Evolutionary conservation across 2,329 filamentous ascomycete genomes (phyloP), one percentile per base, ranked within the genome.

Genomic region (Xylaria sp.): DNA sequence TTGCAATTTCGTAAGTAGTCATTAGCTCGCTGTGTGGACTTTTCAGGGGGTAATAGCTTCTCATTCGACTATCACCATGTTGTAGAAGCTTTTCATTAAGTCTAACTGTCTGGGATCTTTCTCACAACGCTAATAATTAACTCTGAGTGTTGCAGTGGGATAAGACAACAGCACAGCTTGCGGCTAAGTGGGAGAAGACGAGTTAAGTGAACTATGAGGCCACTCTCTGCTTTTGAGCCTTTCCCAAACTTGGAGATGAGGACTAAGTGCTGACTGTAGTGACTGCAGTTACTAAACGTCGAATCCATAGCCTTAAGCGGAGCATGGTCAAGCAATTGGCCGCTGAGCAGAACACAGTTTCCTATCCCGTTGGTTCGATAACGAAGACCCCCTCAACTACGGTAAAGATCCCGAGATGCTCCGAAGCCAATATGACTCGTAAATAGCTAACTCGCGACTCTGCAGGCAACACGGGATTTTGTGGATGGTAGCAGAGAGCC

Each of bases 291-390:
- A 41, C 48, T 34, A 48, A 61, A 62, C 75, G 75, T 68, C 68
- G 56, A 59, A 67, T 63, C 69, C 70, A 72, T 66, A 72, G 66
- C 71, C 63, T 72, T 63, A 76, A 72, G 73, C 75, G 73, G 73
- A 75, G 76, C 69, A 76, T 76, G 72, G 73, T 75, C 72, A 77
- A 75, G 70, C 67, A 69, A 65, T 74, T 66, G 65, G 65, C 74
- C 59, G 41, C 65, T 65, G 68, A 52, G 55, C 74, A 69, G 54
- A 73, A 69, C 52, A 65, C 34, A 28, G 37, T 67, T 50, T 63
- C 55, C 25, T 63, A 68, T 61, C 28, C 66, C 52, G 54, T 48
- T 55, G 63, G 58, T 62, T 71, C 69, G 57, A 71, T 57, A 61
- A 65, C 57, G 37, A 60, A 55, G 51, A 41, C 52, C 15, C 20